phyloP scores from a whole-genome alignment of 2,329 filamentous ascomycete species.

The Phyllosticta ampelicida region DNA sequence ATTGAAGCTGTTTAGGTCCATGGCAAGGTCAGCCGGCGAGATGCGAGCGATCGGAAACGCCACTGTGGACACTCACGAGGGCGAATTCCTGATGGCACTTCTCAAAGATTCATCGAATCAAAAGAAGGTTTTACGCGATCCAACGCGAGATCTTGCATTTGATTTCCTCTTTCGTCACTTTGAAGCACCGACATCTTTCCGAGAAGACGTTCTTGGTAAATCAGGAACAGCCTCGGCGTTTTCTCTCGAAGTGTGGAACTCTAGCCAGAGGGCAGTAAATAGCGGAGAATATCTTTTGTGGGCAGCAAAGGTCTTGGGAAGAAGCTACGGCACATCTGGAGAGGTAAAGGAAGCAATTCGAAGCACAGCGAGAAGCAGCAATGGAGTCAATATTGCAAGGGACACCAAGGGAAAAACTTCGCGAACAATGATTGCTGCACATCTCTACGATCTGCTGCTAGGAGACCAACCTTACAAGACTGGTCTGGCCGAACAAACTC shows the following conservation, averaged over 20 bases:
- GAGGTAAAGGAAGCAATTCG: conserved; percentile 1
- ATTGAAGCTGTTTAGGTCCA: conserved; percentile 49
- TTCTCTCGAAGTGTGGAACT: conserved; percentile 63
- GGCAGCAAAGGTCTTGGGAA: conserved; percentile 75
- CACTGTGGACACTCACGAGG: conserved; percentile 60
- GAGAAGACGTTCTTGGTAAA: conserved; percentile 56
- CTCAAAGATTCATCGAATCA: conserved; percentile 58
- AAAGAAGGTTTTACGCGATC: conserved; percentile 55
- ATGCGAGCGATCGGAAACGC: conserved; percentile 61
- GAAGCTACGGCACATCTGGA: conserved; percentile 44
- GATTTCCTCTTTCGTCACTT: conserved; percentile 68
- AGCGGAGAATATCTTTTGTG: conserved; percentile 67
- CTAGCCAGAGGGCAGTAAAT: conserved; percentile 53
- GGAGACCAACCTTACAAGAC: conserved; percentile 31
- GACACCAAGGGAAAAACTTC: neutral
- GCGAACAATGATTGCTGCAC: conserved; percentile 21
- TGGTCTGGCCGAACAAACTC: conserved; percentile 34
- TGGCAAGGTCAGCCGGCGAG: conserved; percentile 58
- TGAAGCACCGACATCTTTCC: conserved; percentile 44
- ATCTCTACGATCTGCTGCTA: conserved; percentile 27
- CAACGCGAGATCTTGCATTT: conserved; percentile 60
- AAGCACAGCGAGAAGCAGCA: neutral
- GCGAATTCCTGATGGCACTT: conserved; percentile 66
- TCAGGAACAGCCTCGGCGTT: conserved; percentile 54
- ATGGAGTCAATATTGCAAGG: neutral